A percentile compares a stretch with the other conserved stretches of the same genome.
Conservation (phyloP, 768 basidiomycete species). For the Lentinula guzmanii region DNA sequence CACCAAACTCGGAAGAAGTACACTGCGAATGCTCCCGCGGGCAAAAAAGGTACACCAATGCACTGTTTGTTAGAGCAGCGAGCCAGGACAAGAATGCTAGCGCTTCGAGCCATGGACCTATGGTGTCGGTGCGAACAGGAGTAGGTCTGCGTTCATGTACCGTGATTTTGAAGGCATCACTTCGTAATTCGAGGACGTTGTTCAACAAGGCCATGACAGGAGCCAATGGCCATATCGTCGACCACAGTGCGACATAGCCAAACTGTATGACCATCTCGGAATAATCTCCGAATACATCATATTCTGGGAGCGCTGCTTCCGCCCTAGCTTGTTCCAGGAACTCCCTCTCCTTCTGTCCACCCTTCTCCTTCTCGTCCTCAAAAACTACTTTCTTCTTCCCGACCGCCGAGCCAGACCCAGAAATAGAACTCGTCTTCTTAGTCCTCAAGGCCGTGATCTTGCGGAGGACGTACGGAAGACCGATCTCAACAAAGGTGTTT, state of each 20-base stretch:
- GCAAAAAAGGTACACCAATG: slow-evolving; percentile 88
- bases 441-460: slow-evolving; percentile 45
- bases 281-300: slow-evolving; percentile 82
- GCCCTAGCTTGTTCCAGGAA: slow-evolving; percentile 72
- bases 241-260: slow-evolving; percentile 90
- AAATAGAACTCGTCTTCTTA: slow-evolving; percentile 25
- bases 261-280: slow-evolving; percentile 96
- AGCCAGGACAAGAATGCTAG: slow-evolving; percentile 88
- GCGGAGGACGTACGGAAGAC: slow-evolving; percentile 72
- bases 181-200: slow-evolving; percentile 87
- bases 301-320: slow-evolving; percentile 27
- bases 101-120: slow-evolving; percentile 92
- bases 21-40: slow-evolving; percentile 20
- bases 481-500: slow-evolving; percentile 74
- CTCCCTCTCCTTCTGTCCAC: slow-evolving; percentile 61
- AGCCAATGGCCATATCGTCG: slow-evolving; percentile 92
- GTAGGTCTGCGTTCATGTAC: slow-evolving; percentile 80
- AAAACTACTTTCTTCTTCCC: slow-evolving; percentile 11
- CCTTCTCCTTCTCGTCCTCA: slow-evolving; percentile 14
- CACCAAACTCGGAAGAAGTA: neutral
- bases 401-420: neutral
- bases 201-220: slow-evolving; percentile 84
- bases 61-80: slow-evolving; percentile 79
- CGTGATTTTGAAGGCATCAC: slow-evolving; percentile 94
- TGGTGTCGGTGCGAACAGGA: slow-evolving; percentile 81